Evolutionary conservation across 306 rosid genomes (phyloP).

Genomic region (Sesbania bispinosa): DNA sequence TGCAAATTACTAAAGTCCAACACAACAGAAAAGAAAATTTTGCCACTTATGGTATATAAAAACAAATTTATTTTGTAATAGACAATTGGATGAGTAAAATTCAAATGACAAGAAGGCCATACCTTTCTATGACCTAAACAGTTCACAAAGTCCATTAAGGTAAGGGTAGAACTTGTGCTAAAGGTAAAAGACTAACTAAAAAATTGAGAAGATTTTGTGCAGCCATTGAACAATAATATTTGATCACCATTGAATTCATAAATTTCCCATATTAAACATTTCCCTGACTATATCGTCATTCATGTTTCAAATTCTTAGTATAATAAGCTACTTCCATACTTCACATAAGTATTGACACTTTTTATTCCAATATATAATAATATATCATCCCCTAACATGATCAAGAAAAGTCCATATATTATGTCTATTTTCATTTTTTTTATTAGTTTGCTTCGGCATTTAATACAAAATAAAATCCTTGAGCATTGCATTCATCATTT

Average conservation of each 20-base stretch:
- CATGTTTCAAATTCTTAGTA: background rate
- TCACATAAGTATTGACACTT: too few relatives aligned
- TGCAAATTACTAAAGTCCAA: constrained; percentile 1
- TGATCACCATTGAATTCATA: background rate
- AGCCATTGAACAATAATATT: background rate
- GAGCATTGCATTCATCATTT: too few relatives aligned
- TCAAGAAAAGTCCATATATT: too few relatives aligned
- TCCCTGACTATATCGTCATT: background rate
- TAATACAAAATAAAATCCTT: too few relatives aligned
- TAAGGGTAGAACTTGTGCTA: background rate
- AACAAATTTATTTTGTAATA: background rate
- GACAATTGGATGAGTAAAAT: background rate
- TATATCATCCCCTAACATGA: too few relatives aligned
- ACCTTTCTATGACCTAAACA: background rate
- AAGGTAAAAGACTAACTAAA: background rate
- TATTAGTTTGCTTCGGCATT: too few relatives aligned
- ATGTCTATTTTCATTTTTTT: too few relatives aligned
- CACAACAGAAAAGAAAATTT: background rate
- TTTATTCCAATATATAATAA: too few relatives aligned
- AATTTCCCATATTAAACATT: background rate
- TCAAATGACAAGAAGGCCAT: background rate
- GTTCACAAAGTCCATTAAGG: background rate
- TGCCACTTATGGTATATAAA: background rate
- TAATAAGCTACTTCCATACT: background rate
- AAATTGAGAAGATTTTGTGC: background rate